Evolutionary conservation across 306 rosid genomes (phyloP), one percentile per base, ranked within the genome.

Genomic region (Benincasa hispida): DNA sequence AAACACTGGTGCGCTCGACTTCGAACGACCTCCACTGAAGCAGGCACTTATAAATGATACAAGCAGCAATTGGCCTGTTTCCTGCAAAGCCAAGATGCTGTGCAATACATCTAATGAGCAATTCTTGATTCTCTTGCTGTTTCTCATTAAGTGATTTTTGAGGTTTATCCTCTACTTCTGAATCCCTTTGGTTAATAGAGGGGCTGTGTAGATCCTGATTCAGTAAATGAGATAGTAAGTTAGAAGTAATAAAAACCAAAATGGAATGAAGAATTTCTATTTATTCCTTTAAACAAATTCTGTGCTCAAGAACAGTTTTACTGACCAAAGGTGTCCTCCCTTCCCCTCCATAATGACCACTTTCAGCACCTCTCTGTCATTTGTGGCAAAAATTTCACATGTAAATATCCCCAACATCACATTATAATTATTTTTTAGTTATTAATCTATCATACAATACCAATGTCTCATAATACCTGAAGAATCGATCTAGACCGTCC

Each of bases 21-120:
- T 95, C 99, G 77, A 95, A 95, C 68, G 99, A 95, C 80, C 99
- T 87, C 99, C 99, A 95, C 76, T 95, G 98, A 82, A 92, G 97
- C 82, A 95, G 96, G 80, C 99, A 92, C 88, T 92, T 95, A 82
- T 92, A 95, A 83, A 92, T 85, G 82, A 95, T 84, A 83, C 97
- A 89, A 61, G 99, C 99, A 81, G 99, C 98, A 76, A 90, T 75
- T 74, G 99, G 99, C 78, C 89, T 95, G 60, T 93, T 96, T 79
- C 86, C 90, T 48, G 94, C 84, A 84, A 95, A 95, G 81, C 99
- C 99, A 90, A 95, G 85, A 89, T 95, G 96, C 82, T 92, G 97
- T 72, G 99, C 83, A 83, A 92, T 88, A 72, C 97, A 88, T 78
- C 87, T 91, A 81, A 95, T 86, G 84, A 95, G 86, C 79, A 95